Conservation (phyloP, 805 yeast species). For the Schizosaccharomyces japonicus region DNA sequence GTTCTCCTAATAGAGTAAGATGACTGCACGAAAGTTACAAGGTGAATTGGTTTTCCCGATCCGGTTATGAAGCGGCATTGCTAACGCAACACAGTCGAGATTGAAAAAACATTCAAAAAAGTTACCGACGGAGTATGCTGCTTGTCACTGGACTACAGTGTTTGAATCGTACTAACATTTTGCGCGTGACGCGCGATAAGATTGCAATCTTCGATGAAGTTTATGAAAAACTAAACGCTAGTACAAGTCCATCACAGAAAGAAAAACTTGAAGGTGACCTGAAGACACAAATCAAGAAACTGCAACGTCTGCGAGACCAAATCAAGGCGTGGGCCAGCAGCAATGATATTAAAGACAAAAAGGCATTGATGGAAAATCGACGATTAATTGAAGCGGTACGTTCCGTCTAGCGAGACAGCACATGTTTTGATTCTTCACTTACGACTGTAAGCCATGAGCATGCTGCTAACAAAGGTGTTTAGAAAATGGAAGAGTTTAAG, state of each 20-base stretch:
- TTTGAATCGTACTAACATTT: neutral
- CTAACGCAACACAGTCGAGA: slow-evolving; percentile 19
- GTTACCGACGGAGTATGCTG: slow-evolving; percentile 58
- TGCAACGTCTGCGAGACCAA: slow-evolving; percentile 84
- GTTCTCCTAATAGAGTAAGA: slow-evolving; percentile 9
- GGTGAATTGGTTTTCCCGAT: neutral
- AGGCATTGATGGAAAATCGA: slow-evolving; percentile 53
- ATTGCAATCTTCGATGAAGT: slow-evolving; percentile 51
- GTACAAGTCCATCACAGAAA: slow-evolving; percentile 69
- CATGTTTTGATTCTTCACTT: too few relatives aligned
- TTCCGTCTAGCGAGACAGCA: too few relatives aligned
- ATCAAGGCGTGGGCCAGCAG: slow-evolving; percentile 86
- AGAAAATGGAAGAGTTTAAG: slow-evolving; percentile 86
- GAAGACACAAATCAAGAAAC: slow-evolving; percentile 81
- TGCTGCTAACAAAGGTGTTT: too few relatives aligned
- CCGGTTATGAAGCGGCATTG: neutral
- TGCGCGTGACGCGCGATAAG: too few relatives aligned
- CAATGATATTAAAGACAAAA: slow-evolving; percentile 75
- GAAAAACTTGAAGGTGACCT: slow-evolving; percentile 78
- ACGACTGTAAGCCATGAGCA: too few relatives aligned
- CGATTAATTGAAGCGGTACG: slow-evolving; percentile 26
- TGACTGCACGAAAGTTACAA: slow-evolving; percentile 29
- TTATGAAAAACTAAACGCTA: slow-evolving; percentile 59
- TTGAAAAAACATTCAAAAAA: slow-evolving; percentile 78
- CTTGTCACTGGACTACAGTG: neutral